phyloP scores from a whole-genome alignment of 495 filamentous ascomycete species.

The Lichenothelia convexa region DNA sequence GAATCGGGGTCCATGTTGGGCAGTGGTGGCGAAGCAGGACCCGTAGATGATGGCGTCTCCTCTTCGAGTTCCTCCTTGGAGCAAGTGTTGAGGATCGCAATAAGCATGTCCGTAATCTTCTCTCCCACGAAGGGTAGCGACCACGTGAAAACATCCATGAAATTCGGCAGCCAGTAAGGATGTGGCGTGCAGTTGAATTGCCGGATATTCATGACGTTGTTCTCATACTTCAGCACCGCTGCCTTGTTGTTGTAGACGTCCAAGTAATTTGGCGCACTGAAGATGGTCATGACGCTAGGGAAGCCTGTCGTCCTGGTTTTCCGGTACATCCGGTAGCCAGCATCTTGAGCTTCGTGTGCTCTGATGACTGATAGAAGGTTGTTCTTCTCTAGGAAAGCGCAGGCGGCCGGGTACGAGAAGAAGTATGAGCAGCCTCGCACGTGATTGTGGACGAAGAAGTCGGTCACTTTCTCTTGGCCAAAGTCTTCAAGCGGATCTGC shows the following conservation, averaged over 20 bases:
- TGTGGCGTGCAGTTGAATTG: slow-evolving; percentile 99
- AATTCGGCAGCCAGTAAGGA: slow-evolving; percentile 98
- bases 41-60: slow-evolving; percentile 42
- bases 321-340: slow-evolving; percentile 96
- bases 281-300: slow-evolving; percentile 99
- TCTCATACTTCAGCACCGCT: slow-evolving; percentile 95
- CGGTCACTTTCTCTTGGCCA: slow-evolving; percentile 91
- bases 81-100: slow-evolving; percentile 93
- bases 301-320: slow-evolving; percentile 97
- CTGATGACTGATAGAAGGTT: slow-evolving; percentile 94
- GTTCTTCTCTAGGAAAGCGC: slow-evolving; percentile 96
- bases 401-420: slow-evolving; percentile 97
- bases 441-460: slow-evolving; percentile 96
- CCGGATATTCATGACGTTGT: slow-evolving; percentile 99
- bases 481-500: slow-evolving; percentile 98
- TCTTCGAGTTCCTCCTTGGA: slow-evolving; percentile 95
- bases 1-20: slow-evolving; percentile 53
- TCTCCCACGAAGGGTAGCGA: slow-evolving; percentile 96
- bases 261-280: slow-evolving; percentile 95
- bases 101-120: slow-evolving; percentile 88
- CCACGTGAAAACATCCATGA: slow-evolving; percentile 99
- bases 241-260: slow-evolving; percentile 99
- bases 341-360: slow-evolving; percentile 97
- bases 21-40: slow-evolving; percentile 51
- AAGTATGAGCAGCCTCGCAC: slow-evolving; percentile 98